These are phyloP conservation scores for Populus trichocarpa DNA, from an alignment of 441 rosid species.

Conservation along the genomic window DNA sequence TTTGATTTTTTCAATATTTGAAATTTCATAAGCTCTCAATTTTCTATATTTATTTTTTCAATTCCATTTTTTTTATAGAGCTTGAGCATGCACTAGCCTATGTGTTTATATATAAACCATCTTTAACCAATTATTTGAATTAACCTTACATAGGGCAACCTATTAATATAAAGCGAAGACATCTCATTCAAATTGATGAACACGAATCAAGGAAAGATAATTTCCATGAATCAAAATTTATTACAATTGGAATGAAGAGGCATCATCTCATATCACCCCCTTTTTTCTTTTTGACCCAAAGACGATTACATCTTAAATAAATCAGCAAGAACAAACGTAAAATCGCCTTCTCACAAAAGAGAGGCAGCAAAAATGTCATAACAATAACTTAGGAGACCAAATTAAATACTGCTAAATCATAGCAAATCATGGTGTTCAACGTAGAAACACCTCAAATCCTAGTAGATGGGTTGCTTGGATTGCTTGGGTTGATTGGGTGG, in stretches of 20 bases:
- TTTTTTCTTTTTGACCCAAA: too few species aligned
- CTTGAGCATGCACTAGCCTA: too few species aligned
- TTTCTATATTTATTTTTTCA: too few species aligned
- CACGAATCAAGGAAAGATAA: background rate
- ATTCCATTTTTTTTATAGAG: too few species aligned
- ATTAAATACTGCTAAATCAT: background rate
- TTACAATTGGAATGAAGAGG: background rate
- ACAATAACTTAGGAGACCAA: background rate
- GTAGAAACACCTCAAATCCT: background rate
- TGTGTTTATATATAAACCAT: too few species aligned
- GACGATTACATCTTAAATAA: too few species aligned
- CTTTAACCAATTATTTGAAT: too few species aligned
- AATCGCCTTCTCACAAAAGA: background rate
- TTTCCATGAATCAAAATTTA: background rate
- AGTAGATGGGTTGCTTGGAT: slow-evolving; percentile 9
- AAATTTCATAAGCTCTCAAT: too few species aligned
- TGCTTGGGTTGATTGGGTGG: slow-evolving; percentile 11
- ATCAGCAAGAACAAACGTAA: background rate
- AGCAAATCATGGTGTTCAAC: background rate
- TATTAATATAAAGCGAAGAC: too few species aligned
- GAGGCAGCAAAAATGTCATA: background rate
- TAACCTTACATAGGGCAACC: too few species aligned
- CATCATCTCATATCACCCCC: background rate
- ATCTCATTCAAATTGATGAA: too few species aligned
- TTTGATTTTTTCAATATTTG: too few species aligned